Base-by-base conservation (phyloP, 78 protist species). In the Diacronema lutheri region DNA sequence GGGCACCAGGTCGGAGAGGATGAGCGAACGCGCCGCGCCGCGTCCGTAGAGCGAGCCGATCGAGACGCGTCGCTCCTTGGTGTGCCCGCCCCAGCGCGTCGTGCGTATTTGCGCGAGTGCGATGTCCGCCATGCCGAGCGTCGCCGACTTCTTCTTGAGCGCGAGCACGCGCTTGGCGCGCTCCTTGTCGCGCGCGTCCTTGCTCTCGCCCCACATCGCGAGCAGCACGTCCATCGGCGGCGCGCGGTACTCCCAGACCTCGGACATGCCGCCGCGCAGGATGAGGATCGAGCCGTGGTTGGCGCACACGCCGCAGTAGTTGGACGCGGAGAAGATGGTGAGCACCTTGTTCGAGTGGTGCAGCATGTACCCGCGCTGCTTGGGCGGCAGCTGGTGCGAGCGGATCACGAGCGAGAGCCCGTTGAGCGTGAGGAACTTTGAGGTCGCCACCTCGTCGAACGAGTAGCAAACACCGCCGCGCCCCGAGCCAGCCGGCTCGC, bases 241-340 rank as follows among this genome's bases (percentile, higher is more conserved):
- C 33, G 77, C 50, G 56, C 77, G 14, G 50, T 69, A 46, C 77
- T 69, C 77, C 77, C 37, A 33, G 13, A 69, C 20, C 56, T 69
- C 41, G 31, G 37, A 69, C 9, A 33, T 46, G 55, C 37, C 41
- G 16, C 21, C 16, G 16, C 41, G 77, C 56, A 46, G 4, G 50
- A 69, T 4, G 6, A 69, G 77, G 41, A 69, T 69, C 55, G 77
- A 14, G 56, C 77, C 77, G 1, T 46, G 41, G 77, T 69, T 69
- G 33, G 41, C 77, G 77, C 37, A 33, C 33, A 44, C 41, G 29
- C 77, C 77, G 56, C 77, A 69, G 77, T 69, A 71, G 56, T 41
- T 71, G 13, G 79, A 71, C 26, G 79, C 79, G 57, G 79, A 71
- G 79, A 71, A 71, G 79, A 71, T 41, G 37, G 79, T 71, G 79